These are phyloP conservation scores for Trichoderma gamsii DNA, from an alignment of 495 filamentous ascomycete species.

Conservation along the genomic window DNA sequence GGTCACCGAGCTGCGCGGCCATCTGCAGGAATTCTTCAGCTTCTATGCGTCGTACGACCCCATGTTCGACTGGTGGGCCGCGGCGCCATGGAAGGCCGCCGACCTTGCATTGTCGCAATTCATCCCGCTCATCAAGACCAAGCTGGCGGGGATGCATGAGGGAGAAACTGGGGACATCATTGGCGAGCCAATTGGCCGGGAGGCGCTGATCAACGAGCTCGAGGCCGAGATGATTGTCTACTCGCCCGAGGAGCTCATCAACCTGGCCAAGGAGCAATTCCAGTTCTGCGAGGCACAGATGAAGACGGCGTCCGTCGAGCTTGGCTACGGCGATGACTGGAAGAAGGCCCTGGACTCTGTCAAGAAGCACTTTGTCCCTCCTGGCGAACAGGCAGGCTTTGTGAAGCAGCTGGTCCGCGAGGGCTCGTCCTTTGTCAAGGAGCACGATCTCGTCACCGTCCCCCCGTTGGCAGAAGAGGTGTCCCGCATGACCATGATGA, in stretches of 20 bases:
- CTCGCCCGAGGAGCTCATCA: slow-evolving; percentile 44
- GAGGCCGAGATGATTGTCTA: slow-evolving; percentile 43
- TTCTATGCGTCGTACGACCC: slow-evolving; percentile 47
- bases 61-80: slow-evolving; percentile 46
- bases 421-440: slow-evolving; percentile 36
- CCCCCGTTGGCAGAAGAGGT: slow-evolving; percentile 43
- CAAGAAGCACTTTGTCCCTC: slow-evolving; percentile 45
- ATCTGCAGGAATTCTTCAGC: slow-evolving; percentile 34
- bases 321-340: slow-evolving; percentile 35
- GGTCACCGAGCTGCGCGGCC: slow-evolving; percentile 28
- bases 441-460: slow-evolving; percentile 46
- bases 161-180: slow-evolving; percentile 40
- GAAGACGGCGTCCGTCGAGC: slow-evolving; percentile 19
- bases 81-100: slow-evolving; percentile 31
- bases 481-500: slow-evolving; percentile 49
- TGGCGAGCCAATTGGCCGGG: slow-evolving; percentile 44
- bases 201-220: slow-evolving; percentile 36
- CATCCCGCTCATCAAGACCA: slow-evolving; percentile 28
- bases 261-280: slow-evolving; percentile 39
- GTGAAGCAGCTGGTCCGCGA: slow-evolving; percentile 37
- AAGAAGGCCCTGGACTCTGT: slow-evolving; percentile 44
- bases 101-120: slow-evolving; percentile 26
- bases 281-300: slow-evolving; percentile 39
- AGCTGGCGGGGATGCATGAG: slow-evolving; percentile 34
- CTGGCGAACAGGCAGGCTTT: slow-evolving; percentile 41